Conservation (phyloP, 768 basidiomycete genomes). For the Tylopilus plumbeoviolaceoides region DNA sequence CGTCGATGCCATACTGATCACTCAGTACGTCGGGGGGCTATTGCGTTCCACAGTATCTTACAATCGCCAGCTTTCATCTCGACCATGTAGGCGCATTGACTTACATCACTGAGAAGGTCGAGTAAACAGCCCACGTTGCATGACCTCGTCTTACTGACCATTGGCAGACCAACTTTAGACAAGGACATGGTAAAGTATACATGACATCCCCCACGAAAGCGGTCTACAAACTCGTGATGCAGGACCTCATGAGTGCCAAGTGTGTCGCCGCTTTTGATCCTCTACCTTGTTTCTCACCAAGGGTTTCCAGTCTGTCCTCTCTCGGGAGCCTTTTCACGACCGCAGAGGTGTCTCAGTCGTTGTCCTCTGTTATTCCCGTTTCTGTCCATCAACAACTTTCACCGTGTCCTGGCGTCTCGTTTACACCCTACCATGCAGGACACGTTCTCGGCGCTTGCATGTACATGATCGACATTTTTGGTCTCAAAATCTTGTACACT, state of each 20-base stretch:
- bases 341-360: too few species aligned
- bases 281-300: not conserved
- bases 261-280: slow-evolving; percentile 31
- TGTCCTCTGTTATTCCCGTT: slow-evolving; percentile 51
- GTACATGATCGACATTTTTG: slow-evolving; percentile 95
- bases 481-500: slow-evolving; percentile 90
- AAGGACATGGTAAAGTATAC: slow-evolving; percentile 69
- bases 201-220: slow-evolving; percentile 98
- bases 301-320: slow-evolving; percentile 46
- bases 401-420: slow-evolving; percentile 85
- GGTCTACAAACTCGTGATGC: slow-evolving; percentile 97
- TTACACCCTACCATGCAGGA: slow-evolving; percentile 95
- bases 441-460: slow-evolving; percentile 97
- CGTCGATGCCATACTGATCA: slow-evolving; percentile 83
- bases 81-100: slow-evolving; percentile 96
- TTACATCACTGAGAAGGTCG: slow-evolving; percentile 94
- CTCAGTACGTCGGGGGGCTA: slow-evolving; percentile 65
- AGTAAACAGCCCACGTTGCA: slow-evolving; percentile 1
- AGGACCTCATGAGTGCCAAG: slow-evolving; percentile 93
- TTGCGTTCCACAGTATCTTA: not conserved
- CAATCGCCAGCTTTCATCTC: slow-evolving; percentile 73
- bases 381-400: slow-evolving; percentile 88
- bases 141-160: not conserved
- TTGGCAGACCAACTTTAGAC: slow-evolving; percentile 76
- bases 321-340: slow-evolving; percentile 50